These are phyloP conservation scores for Penicillium sp. DNA, from an alignment of 2,329 filamentous ascomycete genomes.

Conservation along the genomic window DNA sequence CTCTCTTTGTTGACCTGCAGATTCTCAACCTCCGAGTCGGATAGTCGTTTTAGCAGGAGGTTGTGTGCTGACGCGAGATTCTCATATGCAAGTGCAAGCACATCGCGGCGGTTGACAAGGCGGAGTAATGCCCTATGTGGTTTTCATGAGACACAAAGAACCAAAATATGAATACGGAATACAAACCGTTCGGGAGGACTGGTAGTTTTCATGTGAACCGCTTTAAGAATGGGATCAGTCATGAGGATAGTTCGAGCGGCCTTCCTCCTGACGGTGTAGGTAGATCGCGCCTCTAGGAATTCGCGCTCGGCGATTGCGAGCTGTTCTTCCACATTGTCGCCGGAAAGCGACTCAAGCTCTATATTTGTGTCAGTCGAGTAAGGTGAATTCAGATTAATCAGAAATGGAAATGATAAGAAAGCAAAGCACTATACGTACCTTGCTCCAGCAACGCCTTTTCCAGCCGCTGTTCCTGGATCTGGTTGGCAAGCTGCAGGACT, in stretches of 20 bases:
- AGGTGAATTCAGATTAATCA: neutral
- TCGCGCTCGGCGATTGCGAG: slow-evolving; percentile 57
- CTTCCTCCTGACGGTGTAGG: slow-evolving; percentile 64
- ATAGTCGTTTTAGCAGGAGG: slow-evolving; percentile 51
- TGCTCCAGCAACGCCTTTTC: slow-evolving; percentile 63
- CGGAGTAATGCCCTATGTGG: slow-evolving; percentile 60
- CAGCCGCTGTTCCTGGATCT: slow-evolving; percentile 64
- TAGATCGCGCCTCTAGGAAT: slow-evolving; percentile 65
- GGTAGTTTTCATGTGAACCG: slow-evolving; percentile 65
- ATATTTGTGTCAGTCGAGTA: slow-evolving; percentile 6
- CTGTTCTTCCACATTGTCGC: slow-evolving; percentile 51
- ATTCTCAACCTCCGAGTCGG: slow-evolving; percentile 55
- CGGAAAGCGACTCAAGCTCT: slow-evolving; percentile 39
- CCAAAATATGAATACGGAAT: slow-evolving; percentile 20
- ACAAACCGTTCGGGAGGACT: slow-evolving; percentile 63
- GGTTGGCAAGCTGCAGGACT: slow-evolving; percentile 66
- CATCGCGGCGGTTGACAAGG: slow-evolving; percentile 63
- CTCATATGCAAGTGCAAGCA: slow-evolving; percentile 60
- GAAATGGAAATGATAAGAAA: neutral
- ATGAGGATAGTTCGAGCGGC: slow-evolving; percentile 65
- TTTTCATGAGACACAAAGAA: slow-evolving; percentile 9
- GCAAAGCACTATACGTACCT: slow-evolving; percentile 26
- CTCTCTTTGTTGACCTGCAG: slow-evolving; percentile 57
- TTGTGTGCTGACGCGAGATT: slow-evolving; percentile 54
- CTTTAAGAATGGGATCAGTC: slow-evolving; percentile 70